A percentile compares a stretch with the other conserved stretches of the same genome.
Conservation (phyloP, 352 stramenopile genomes). For the Phytophthora pinifolia region DNA sequence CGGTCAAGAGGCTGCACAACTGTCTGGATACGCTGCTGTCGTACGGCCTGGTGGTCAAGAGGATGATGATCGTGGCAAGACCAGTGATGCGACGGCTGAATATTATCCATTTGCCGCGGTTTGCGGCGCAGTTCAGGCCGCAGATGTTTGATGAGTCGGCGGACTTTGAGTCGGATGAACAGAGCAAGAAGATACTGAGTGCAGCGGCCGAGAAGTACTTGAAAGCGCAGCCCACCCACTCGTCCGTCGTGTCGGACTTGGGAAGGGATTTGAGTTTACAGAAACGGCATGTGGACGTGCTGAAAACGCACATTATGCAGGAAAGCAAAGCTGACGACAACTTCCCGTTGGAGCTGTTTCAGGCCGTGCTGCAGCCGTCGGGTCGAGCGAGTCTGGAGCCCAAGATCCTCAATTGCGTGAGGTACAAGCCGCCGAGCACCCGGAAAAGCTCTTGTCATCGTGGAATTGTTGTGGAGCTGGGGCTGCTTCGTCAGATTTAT, state of each 20-base stretch:
- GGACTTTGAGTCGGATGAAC: conserved; percentile 84
- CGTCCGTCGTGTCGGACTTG: conserved; percentile 70
- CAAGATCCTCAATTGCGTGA: conserved; percentile 82
- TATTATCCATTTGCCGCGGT: conserved; percentile 78
- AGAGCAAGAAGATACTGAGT: conserved; percentile 65
- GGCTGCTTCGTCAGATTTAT: conserved; percentile 73
- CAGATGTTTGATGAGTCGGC: conserved; percentile 71
- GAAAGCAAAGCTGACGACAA: conserved; percentile 63
- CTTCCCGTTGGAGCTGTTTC: conserved; percentile 70
- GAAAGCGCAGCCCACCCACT: conserved; percentile 52
- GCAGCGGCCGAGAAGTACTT: conserved; percentile 61
- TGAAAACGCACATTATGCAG: conserved; percentile 67
- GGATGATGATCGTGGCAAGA: conserved; percentile 75
- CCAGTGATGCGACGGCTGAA: conserved; percentile 70
- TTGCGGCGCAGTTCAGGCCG: conserved; percentile 55
- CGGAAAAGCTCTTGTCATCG: conserved; percentile 15
- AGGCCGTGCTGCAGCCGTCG: conserved; percentile 66
- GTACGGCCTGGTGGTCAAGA: conserved; percentile 76
- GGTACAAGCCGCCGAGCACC: conserved; percentile 45
- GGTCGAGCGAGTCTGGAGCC: conserved; percentile 53
- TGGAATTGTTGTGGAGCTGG: conserved; percentile 67
- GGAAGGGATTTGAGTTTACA: conserved; percentile 65
- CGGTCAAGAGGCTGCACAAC: conserved; percentile 78
- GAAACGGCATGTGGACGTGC: conserved; percentile 68
- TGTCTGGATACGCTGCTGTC: conserved; percentile 78